A percentile compares a stretch with the other conserved stretches of the same genome.
phyloP scores from a whole-genome alignment of 1,284 basidiomycete genomes.

The Hemileia vastatrix region DNA sequence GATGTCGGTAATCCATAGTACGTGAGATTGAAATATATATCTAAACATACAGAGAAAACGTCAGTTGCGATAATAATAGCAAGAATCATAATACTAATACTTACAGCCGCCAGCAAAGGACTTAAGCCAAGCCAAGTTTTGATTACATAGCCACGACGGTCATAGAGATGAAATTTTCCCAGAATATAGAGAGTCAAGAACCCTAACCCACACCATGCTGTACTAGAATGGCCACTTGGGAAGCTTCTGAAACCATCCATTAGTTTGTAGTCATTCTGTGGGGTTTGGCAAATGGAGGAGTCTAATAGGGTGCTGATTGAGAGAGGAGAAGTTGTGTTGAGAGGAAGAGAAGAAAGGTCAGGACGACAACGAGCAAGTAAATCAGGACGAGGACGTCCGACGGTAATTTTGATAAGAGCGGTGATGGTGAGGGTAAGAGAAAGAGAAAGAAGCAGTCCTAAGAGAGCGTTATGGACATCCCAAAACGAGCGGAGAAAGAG shows the following conservation, averaged over 20 bases:
- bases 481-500: slow-evolving; percentile 67
- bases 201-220: slow-evolving; percentile 83
- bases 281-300: slow-evolving; percentile 64
- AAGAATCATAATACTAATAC: no score
- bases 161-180: slow-evolving; percentile 85
- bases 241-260: slow-evolving; percentile 90
- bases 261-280: slow-evolving; percentile 54
- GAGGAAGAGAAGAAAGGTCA: slow-evolving; percentile 51
- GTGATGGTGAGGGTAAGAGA: slow-evolving; percentile 70
- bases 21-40: slow-evolving; percentile 62
- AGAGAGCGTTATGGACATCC: slow-evolving; percentile 72
- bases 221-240: slow-evolving; percentile 83
- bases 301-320: no score
- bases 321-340: slow-evolving; percentile 59
- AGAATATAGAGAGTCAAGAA: slow-evolving; percentile 82
- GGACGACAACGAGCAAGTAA: slow-evolving; percentile 76
- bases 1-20: slow-evolving; percentile 48
- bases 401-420: slow-evolving; percentile 65
- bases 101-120: slow-evolving; percentile 66
- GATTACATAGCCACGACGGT: slow-evolving; percentile 63
- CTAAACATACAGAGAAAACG: no score
- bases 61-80: no score
- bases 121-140: slow-evolving; percentile 74
- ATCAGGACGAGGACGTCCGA: slow-evolving; percentile 75
- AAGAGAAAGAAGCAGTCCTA: slow-evolving; percentile 65